Evolutionary conservation across 2,329 filamentous ascomycete species (phyloP), one percentile per base, ranked within the genome.

Genomic region (Pseudogymnoascus sp.): DNA sequence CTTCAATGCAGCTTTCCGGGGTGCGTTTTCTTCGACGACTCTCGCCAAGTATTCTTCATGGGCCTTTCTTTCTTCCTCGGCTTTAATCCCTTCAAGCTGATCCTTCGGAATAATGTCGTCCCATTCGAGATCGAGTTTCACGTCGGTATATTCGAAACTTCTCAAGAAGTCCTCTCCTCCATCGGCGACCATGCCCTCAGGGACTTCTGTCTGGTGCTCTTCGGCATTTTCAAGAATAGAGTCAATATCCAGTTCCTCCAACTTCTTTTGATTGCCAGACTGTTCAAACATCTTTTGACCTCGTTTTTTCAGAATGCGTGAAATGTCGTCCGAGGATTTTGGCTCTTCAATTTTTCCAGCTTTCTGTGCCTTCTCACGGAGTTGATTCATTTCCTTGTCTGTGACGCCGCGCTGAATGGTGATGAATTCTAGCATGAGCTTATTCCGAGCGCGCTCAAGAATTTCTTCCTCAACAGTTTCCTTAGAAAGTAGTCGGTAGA

Each of bases 251-350:
- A 99, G 86, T 74, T 97, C 91, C 75, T 99, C 94, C 4, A 99
- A 81, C 72, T 96, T 94, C 76, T 93, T 89, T 74, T 99, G 94
- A 71, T 99, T 99, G 62, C 91, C 90, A 9, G 90, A 94, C 73
- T 97, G 93, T 74, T 97, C 93, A 67, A 99, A 99, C 88, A 99
- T 96, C 75, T 94, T 96, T 72, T 97, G 94, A n/a, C 94, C 96
- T 67, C 94, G 89, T 75, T 93, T 91, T 77, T 97, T 97, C 70
- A 99, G 82, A 62, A 99, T 96, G 73, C 90, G 89, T 64, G 94
- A 96, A 66, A 97, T 97, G 70, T 97, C 94, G 66, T 96, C 93
- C 0, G 90, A 90, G 2, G 91, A 95, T 62, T 87, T 93, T 6
- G 93, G 92, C 67, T 96, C 92, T 60, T 88, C 87, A 35, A 81